Base-by-base conservation (phyloP, 2,329 filamentous ascomycete genomes). In the Sarocladium kiliense region DNA sequence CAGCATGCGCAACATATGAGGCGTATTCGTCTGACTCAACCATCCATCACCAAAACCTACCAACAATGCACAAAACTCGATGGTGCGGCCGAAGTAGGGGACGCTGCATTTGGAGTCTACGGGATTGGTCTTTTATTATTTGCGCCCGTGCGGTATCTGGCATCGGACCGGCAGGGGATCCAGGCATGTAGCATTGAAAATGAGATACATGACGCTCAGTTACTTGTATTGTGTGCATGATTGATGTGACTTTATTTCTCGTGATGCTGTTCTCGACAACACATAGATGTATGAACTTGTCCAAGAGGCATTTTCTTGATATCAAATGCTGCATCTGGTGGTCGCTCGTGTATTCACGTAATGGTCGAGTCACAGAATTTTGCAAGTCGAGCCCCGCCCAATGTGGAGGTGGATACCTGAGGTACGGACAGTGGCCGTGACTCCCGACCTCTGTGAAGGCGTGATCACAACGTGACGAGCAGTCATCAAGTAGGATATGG, bases 21-120 rank as follows among this genome's bases (percentile, higher is more conserved):
- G 41, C 18, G 41, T 47, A 26, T 47, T 21, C 21, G 44, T 23
- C 23, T 18, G 19, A 3, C 23, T 27, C 44, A 27, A 23, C n/a
- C 16, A 27, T 4, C 27, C 27, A 26, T 12, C 7, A 14, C 25
- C 18, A 47, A 47, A 47, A 47, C 7, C 44, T n/a, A 47, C 44
- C 44, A 32, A 36, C 27, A 36, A 51, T n/a, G 21, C 10, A 51
- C 74, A 66, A 70, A n/a, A 71, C 69, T 71, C 69, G 71, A 74
- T 75, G 70, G 73, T 76, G 47, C 47, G 47, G 47, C 47, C 26
- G 47, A 34, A 23, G 71, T n/a, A 76, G 72, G 75, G 75, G 73
- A 75, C 75, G 76, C 76, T 79, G 76, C 77, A 80, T 79, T 78
- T 74, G 78, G 78, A 80, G 78, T 81, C 77, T 79, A 75, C 74